Base-by-base conservation (phyloP, 345 rosid species). In the Xanthoceras sorbifolium region DNA sequence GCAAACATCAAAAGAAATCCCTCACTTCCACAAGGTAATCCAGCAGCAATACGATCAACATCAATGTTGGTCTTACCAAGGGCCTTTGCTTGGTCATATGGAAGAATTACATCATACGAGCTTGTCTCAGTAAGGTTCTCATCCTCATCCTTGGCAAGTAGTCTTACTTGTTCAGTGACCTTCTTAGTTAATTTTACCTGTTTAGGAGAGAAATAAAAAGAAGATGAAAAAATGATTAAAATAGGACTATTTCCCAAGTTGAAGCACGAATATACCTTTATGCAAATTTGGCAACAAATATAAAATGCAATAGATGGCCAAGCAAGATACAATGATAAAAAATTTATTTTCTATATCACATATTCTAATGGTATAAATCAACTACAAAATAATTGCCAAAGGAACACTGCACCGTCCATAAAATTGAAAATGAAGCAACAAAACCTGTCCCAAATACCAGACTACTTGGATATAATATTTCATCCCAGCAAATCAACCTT, bases 1-100 rank as follows among this genome's bases (percentile, higher is more conserved):
- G 98, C 98, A 90, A 76, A 94, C 99, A 97, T 97, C 88, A 97
- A 88, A 80, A 97, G 92, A 81, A 94, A 94, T 74, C 99, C 99
- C 83, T 97, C 99, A 79, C 92, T 92, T 52, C 99, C 99, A 84
- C 99, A 97, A 42, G 99, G 99, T 77, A 97, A 83, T 75, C 99
- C 99, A 79, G 97, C 98, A 87, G 98, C 97, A 79, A 97, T 97
- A 61, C 98, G 98, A 83, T 91, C 98, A 72, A 90, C 89, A 71
- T 97, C 99, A 69, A 97, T 97, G 80, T 92, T 92, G 75, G 92
- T 90, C 88, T 94, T 97, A 72, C 99, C 99, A 84, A 97, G 98
- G 71, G 99, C 99, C 76, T 88, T 94, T 48, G 99, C 99, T 91
- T 97, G 98, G 82, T 97, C 99, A 86, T 97, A 97, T 40, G 97